phyloP scores from a whole-genome alignment of 805 yeast genomes.

The Wickerhamomyces tratensis region DNA sequence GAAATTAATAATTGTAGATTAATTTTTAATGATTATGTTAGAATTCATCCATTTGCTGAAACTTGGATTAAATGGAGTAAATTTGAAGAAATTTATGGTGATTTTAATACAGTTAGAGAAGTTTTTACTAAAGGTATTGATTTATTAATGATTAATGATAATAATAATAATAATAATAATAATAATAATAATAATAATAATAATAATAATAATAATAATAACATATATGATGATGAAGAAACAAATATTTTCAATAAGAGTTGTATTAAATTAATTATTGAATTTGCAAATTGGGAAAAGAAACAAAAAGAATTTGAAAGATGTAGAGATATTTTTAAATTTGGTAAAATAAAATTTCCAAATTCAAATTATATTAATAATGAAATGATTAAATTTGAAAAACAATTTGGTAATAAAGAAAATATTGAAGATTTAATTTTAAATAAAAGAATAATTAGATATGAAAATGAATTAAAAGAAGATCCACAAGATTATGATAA shows the following conservation, averaged over 20 bases:
- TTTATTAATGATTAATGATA: constrained; percentile 23
- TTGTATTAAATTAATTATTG: constrained; percentile 23
- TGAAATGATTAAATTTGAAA: constrained; percentile 49
- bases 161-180: too few relatives aligned
- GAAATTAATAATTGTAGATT: constrained; percentile 47
- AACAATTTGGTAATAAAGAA: constrained; percentile 46
- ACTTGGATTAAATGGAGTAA: constrained; percentile 73
- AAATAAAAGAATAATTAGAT: constrained; percentile 43
- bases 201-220: constrained; percentile 16
- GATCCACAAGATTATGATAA: constrained; percentile 57
- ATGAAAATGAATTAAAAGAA: constrained; percentile 35
- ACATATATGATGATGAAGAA: constrained; percentile 18
- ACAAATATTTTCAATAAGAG: constrained; percentile 6
- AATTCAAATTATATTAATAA: constrained; percentile 26
- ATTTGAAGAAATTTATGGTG: constrained; percentile 52
- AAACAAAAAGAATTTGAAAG: constrained; percentile 51
- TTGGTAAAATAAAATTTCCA: constrained; percentile 38
- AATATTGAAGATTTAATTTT: constrained; percentile 45
- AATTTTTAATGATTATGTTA: constrained; percentile 47
- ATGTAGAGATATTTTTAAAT: constrained; percentile 45
- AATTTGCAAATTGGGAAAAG: constrained; percentile 70
- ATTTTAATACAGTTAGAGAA: constrained; percentile 38
- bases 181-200: too few relatives aligned
- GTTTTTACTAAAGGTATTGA: constrained; percentile 65
- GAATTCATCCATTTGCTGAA: constrained; percentile 37